Evolutionary conservation across 768 basidiomycete species (phyloP), one percentile per base, ranked within the genome.

Genomic region (Russula emetica): DNA sequence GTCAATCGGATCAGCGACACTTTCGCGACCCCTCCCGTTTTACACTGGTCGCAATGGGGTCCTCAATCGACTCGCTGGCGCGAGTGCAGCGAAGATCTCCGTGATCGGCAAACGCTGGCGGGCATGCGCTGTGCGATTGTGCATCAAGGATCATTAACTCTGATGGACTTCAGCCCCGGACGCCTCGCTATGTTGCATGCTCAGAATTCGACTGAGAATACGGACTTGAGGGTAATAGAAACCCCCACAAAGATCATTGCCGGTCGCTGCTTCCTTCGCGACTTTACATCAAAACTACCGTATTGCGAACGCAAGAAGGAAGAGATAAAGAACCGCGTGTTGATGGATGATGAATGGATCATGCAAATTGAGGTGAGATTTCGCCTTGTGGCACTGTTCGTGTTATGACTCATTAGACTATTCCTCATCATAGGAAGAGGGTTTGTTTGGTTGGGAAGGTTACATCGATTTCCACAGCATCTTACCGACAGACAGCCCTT

Each of bases 401-500:
- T 44, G 24, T 50, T n/a, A 51, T 34, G 26, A 36, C 50, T 56
- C 32, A 58, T 40, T 13, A 1, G 3, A 9, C 13, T 20, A 50
- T 16, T 22, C 5, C 0, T 30, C 16, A 7, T 56, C n/a, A n/a
- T 18, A 65, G 64, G 64, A 65, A 32, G 64, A 65, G 50, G 64
- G 64, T 16, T 26, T 65, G 16, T 65, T 65, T 20, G 64, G 64
- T 20, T 65, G 64, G 64, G 64, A 65, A 42, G 64, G 64, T 3
- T 57, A 56, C 34, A 65, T 65, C 22, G 64, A 65, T 40, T 65
- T 61, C 28, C 55, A 65, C 50, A 57, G 64, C 55, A 18, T 65
- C n/a, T 94, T 30, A 97, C 96, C 3, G 96, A 94, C 8, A 94
- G 96, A 67, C 93, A 93, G 70, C 94, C 94, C 34, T 81, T 98